A percentile compares a stretch with the other conserved stretches of the same genome.
phyloP scores from a whole-genome alignment of 371 early-diverging fungal species.

The Mycotypha africana region DNA sequence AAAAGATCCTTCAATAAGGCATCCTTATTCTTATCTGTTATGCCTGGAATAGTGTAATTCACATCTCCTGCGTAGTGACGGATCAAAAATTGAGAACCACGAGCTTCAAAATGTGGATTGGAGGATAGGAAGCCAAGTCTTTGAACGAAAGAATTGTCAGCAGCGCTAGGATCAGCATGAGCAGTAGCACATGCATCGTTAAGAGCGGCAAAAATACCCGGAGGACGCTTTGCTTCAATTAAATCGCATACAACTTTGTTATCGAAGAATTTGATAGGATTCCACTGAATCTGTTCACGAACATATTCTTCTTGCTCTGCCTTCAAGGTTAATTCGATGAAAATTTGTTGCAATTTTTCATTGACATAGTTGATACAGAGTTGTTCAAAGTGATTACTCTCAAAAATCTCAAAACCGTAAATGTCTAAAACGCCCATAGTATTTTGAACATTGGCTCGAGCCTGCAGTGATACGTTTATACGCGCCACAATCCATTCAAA shows the following conservation, averaged over 20 bases:
- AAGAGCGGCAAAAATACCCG: conserved; percentile 89
- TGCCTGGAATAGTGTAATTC: conserved; percentile 88
- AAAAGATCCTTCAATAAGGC: conserved; percentile 87
- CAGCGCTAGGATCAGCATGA: conserved; percentile 85
- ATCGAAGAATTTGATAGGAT: conserved; percentile 99
- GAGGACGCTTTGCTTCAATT: conserved; percentile 93
- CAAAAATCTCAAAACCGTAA: conserved; percentile 94
- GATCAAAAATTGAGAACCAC: conserved; percentile 75
- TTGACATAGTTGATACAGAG: conserved; percentile 99
- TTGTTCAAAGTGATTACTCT: conserved; percentile 99
- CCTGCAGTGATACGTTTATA: conserved; percentile 71
- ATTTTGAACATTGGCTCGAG: conserved; percentile 58
- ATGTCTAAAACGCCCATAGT: conserved; percentile 95
- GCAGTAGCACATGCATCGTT: conserved; percentile 94
- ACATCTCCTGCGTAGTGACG: conserved; percentile 98
- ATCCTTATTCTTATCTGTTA: conserved; percentile 99
- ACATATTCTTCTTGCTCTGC: conserved; percentile 98
- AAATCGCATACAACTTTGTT: conserved; percentile 97
- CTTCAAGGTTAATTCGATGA: conserved; percentile 97
- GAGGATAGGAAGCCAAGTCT: conserved; percentile 62
- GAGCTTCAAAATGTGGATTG: conserved; percentile 78
- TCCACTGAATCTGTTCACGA: conserved; percentile 96
- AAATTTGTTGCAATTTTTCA: conserved; percentile 99
- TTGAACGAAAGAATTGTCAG: conserved; percentile 83
- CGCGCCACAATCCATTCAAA: conserved; percentile 90